These are phyloP conservation scores for Trametes versicolor DNA, from an alignment of 1,284 basidiomycete species.

Conservation along the genomic window DNA sequence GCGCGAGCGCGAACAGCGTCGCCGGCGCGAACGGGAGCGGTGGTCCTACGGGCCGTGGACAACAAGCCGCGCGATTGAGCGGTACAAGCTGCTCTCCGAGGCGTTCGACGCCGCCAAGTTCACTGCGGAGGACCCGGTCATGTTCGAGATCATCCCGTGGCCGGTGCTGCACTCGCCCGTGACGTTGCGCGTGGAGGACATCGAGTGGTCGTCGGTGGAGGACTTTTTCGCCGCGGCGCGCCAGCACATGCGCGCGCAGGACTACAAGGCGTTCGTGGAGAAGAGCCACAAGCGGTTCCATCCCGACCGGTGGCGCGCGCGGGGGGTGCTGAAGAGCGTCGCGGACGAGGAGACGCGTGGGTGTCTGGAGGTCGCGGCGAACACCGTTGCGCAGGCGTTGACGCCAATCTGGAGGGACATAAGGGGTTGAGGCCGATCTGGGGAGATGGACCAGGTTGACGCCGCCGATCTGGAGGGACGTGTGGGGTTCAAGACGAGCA, in stretches of 20 bases:
- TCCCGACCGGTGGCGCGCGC: constrained; percentile 71
- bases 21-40: constrained; percentile 52
- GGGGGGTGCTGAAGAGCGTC: constrained; percentile 61
- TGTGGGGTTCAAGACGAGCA: neutral
- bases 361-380: constrained; percentile 67
- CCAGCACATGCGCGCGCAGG: constrained; percentile 60
- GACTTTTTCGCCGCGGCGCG: constrained; percentile 68
- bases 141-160: constrained; percentile 75
- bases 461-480: too few relatives aligned
- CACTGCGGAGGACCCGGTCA: constrained; percentile 56
- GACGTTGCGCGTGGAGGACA: constrained; percentile 63
- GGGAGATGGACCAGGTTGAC: too few relatives aligned
- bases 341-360: constrained; percentile 60
- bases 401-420: constrained; percentile 65
- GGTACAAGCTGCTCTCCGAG: constrained; percentile 66
- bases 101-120: constrained; percentile 71
- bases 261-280: constrained; percentile 71
- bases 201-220: constrained; percentile 75
- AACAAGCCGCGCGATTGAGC: constrained; percentile 66
- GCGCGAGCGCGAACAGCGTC: constrained; percentile 45
- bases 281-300: constrained; percentile 76
- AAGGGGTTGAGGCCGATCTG: constrained; percentile 35
- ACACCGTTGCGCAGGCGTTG: constrained; percentile 68
- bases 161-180: constrained; percentile 66
- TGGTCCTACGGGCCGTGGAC: constrained; percentile 70